Conservation (phyloP, 768 basidiomycete species). For the Strobilomyces dryophilus region DNA sequence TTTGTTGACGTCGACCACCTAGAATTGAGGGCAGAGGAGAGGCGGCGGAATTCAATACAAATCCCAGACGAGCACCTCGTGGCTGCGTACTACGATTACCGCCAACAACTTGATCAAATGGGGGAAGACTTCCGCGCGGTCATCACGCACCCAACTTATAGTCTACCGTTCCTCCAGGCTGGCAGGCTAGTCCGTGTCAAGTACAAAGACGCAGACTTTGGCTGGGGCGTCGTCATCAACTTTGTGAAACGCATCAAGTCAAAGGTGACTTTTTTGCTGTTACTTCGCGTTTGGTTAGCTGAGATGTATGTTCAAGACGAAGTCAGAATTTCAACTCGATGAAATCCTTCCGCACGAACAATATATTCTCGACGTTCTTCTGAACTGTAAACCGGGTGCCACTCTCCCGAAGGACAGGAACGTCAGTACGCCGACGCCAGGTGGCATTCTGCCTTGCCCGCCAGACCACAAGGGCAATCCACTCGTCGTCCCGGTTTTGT, state of each 20-base stretch:
- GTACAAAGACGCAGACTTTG: conserved; percentile 84
- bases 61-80: conserved; percentile 83
- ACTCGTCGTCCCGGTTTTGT: conserved; percentile 81
- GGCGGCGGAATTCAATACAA: conserved; percentile 53
- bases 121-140: conserved; percentile 85
- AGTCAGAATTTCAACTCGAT: conserved; percentile 61
- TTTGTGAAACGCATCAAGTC: conserved; percentile 84
- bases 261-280: conserved; percentile 47
- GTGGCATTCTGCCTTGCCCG: conserved; percentile 73
- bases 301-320: conserved; percentile 40
- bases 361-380: conserved; percentile 89
- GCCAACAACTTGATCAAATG: conserved; percentile 92
- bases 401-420: conserved; percentile 56
- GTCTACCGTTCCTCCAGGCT: conserved; percentile 88
- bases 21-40: conserved; percentile 80
- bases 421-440: conserved; percentile 52
- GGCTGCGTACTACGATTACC: conserved; percentile 86
- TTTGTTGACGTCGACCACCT: conserved; percentile 5
- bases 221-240: conserved; percentile 94
- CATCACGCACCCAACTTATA: conserved; percentile 91
- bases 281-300: not conserved
- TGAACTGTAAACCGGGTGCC: conserved; percentile 70
- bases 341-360: conserved; percentile 80
- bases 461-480: conserved; percentile 71
- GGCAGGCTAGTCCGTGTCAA: conserved; percentile 92